Evolutionary conservation across 2,329 filamentous ascomycete species (phyloP), one percentile per base, ranked within the genome.

Genomic region (Neonectria ditissima): DNA sequence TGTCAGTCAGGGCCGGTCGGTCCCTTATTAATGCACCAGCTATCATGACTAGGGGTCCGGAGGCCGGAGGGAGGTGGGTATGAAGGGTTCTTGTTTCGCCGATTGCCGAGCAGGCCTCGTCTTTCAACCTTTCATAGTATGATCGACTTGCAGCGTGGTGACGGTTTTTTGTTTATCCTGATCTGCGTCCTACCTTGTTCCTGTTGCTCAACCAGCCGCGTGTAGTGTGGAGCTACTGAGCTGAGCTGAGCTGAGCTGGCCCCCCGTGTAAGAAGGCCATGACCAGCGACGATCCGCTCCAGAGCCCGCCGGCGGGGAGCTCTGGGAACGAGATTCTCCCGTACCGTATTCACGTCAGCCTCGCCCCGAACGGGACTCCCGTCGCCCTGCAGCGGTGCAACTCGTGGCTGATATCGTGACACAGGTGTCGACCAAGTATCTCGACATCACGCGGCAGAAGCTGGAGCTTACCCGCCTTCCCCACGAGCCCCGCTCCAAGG

Each of bases 381-480:
- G 9, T 37, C 7, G 16, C 5, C 39, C 47, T 37, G 22, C 28
- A 18, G 11, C 22, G 14, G 7, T 14, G 20, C 14, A 28, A 28
- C 13, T 26, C 8, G 62, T 71, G 59, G 70, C 77, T 81, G 60
- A 80, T 65, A 44, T 39, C 24, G 51, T 24, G 41, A 18, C 30
- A 57, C 54, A 91, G 89, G 86, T 92, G 16, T 91, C 89, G 2
- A 86, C 84, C 58, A 87, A 86, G 70, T 92, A 92, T 75, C 82
- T 92, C 1, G 85, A 91, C 48, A 81, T 92, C 63, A 92, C 90
- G 6, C 84, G 81, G 72, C 85, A 87, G 74, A 92, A 92, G 75
- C 81, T 92, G 10, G 87, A 91, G 71, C 81, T 91, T 48, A 89
- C 88, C 22, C 82, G 90, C 62, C 77, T 92, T 30, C 90, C 90